Base-by-base conservation (phyloP, 148 eudicot genomes). In the Linanthus parryae region DNA sequence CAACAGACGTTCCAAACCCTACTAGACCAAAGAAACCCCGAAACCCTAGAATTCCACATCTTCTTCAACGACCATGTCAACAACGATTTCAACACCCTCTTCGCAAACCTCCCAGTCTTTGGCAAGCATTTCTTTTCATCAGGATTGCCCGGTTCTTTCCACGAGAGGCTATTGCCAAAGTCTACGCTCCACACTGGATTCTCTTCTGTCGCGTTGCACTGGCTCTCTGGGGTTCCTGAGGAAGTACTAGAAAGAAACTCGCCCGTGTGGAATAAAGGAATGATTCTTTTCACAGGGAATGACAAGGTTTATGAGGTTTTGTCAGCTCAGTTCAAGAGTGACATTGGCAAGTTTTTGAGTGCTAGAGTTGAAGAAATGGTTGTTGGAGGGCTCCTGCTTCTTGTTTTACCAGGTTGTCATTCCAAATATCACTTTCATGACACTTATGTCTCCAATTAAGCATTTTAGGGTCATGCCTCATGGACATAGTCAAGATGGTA, bases 401-500 rank as follows among this genome's bases (percentile, higher is more conserved):
- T 64, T 39, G 14, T n/a, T 64, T 14, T 34, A 45, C 17, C 44
- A 39, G 0, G 54, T 40, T 25, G 44, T 1, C n/a, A n/a, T n/a
- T n/a, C n/a, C 13, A 48, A 46, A 18, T 31, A 30, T 28, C 31
- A 48, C n/a, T 1, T 45, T 47, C 13, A 14, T 17, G 2, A 37
- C 25, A 2, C 48, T 30, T 15, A 22, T 28, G 6, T 26, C 7
- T 25, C n/a, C 27, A n/a, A n/a, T n/a, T n/a, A 47, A 48, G 25
- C 25, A 34, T 17, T 28, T 28, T 64, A 7, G 61, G 68, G 0
- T 55, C 61, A 8, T 35, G 56, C 55, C 68, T 64, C 21, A 39
- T 56, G 61, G 68, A 64, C 24, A 55, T 64, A 61, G 68, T 41
- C 1, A 56, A 64, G 5, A 26, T 26, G 55, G 68, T 64, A 3